Conservation (phyloP, 176 grass and related monocot species). For the Avena insularis region DNA sequence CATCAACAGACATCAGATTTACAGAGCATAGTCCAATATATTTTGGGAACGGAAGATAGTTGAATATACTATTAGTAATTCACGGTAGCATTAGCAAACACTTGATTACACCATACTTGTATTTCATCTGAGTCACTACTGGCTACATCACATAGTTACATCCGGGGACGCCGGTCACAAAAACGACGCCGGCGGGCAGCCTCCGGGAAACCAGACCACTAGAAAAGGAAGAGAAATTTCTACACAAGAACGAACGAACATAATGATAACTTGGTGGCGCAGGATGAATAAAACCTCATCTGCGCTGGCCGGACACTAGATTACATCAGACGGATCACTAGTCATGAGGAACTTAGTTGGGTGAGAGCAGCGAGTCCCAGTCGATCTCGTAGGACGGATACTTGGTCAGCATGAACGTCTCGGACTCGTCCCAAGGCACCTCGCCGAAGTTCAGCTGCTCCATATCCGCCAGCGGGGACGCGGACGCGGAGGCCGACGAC, state of each 20-base stretch:
- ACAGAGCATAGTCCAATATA: no score
- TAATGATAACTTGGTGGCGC: neutral
- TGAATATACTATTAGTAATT: no score
- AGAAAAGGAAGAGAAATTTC: neutral
- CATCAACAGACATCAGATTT: no score
- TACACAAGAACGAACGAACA: slow-evolving; percentile 33
- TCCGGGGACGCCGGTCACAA: neutral
- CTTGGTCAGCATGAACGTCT: slow-evolving; percentile 49
- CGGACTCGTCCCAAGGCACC: slow-evolving; percentile 63
- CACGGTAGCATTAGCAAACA: no score
- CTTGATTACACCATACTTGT: no score
- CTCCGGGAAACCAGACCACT: neutral
- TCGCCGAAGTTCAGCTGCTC: slow-evolving; percentile 53
- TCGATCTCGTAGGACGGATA: slow-evolving; percentile 66
- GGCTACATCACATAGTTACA: neutral
- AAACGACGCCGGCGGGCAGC: neutral
- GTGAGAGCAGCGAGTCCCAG: slow-evolving; percentile 57
- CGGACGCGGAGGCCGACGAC: neutral
- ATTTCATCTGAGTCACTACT: neutral
- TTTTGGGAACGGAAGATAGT: no score
- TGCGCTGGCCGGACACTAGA: slow-evolving; percentile 29
- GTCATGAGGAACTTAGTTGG: slow-evolving; percentile 25
- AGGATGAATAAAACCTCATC: slow-evolving; percentile 58
- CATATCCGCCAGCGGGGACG: slow-evolving; percentile 20
- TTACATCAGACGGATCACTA: neutral